Percentiles rank a stretch among this genome's conserved stretches.
Evolutionary conservation across 768 basidiomycete genomes (phyloP).

Genomic region (Hemileccinum rubropunctum): DNA sequence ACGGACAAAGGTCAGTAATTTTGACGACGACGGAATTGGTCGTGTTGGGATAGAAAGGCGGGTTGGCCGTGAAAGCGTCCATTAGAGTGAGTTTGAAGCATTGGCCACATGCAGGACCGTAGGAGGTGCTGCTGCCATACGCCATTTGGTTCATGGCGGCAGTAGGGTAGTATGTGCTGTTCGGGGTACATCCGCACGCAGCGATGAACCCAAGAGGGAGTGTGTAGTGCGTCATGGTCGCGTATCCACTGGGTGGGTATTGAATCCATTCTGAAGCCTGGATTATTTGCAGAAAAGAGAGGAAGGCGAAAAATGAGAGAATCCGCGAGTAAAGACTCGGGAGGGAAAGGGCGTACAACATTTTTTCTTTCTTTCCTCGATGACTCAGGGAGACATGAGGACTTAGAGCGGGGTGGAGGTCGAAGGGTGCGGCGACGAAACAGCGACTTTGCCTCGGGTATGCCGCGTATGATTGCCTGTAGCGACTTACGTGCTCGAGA

Average conservation of each 20-base stretch:
- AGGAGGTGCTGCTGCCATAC: conserved; percentile 69
- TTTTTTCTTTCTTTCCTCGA: conserved; percentile 8
- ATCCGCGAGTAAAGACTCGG: conserved; percentile 9
- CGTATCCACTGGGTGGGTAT: conserved; percentile 59
- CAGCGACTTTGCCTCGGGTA: not conserved
- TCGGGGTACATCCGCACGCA: conserved; percentile 71
- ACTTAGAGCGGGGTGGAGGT: not conserved
- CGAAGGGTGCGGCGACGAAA: not conserved
- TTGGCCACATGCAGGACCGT: conserved; percentile 71
- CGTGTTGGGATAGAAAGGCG: conserved; percentile 64
- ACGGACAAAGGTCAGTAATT: conserved; percentile 77
- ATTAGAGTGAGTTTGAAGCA: conserved; percentile 79
- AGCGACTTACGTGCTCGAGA: too few species aligned
- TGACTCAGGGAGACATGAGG: conserved; percentile 14
- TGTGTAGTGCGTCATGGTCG: conserved; percentile 77
- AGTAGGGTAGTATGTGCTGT: conserved; percentile 68
- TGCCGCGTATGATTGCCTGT: too few species aligned
- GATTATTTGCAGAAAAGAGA: conserved; percentile 24
- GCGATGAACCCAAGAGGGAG: conserved; percentile 50
- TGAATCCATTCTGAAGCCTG: conserved; percentile 54
- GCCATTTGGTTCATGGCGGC: conserved; percentile 80
- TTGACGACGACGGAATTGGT: conserved; percentile 69
- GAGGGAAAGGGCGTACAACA: conserved; percentile 8
- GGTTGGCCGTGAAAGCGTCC: conserved; percentile 61
- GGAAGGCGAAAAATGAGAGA: conserved; percentile 22